phyloP scores from a whole-genome alignment of 768 basidiomycete genomes.

The Panaeolus cyanescens region DNA sequence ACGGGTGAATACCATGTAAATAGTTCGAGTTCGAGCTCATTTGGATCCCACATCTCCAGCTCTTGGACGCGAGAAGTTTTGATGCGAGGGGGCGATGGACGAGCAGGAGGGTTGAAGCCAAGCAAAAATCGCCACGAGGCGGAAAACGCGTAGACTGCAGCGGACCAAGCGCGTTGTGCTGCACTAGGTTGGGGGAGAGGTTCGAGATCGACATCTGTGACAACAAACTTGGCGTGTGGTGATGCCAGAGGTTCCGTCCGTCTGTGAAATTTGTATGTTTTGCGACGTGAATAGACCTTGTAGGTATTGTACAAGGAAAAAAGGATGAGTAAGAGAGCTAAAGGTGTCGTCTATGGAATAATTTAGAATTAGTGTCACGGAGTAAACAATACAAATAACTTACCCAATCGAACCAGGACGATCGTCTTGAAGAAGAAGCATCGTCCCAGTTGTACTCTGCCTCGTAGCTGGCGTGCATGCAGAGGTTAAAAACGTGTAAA shows the following conservation, averaged over 20 bases:
- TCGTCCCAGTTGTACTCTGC: slow-evolving; percentile 81
- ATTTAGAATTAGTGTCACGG: background rate
- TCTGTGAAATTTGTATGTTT: slow-evolving; percentile 67
- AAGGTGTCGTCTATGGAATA: slow-evolving; percentile 58
- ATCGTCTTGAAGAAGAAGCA: slow-evolving; percentile 66
- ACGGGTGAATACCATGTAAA: slow-evolving; percentile 80
- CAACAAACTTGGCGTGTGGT: slow-evolving; percentile 67
- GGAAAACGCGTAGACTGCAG: slow-evolving; percentile 54
- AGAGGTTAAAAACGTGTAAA: slow-evolving; percentile 69
- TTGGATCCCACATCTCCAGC: slow-evolving; percentile 78
- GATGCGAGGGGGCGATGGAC: slow-evolving; percentile 33
- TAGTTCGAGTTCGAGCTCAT: slow-evolving; percentile 66
- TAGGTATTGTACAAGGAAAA: slow-evolving; percentile 60
- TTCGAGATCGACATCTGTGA: slow-evolving; percentile 50
- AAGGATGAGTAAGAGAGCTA: slow-evolving; percentile 55
- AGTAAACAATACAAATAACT: slow-evolving; percentile 17
- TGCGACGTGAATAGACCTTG: slow-evolving; percentile 71
- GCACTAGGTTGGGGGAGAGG: slow-evolving; percentile 47
- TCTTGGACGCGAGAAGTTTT: slow-evolving; percentile 66
- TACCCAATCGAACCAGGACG: slow-evolving; percentile 84
- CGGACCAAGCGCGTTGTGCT: slow-evolving; percentile 39
- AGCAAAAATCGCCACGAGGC: slow-evolving; percentile 69
- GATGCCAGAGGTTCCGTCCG: slow-evolving; percentile 68
- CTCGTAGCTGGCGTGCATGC: slow-evolving; percentile 60
- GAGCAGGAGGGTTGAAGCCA: slow-evolving; percentile 52